A percentile compares a stretch with the other conserved stretches of the same genome.
These are phyloP conservation scores for Gautieria morchelliformis DNA, from an alignment of 768 basidiomycete genomes.

Conservation along the genomic window DNA sequence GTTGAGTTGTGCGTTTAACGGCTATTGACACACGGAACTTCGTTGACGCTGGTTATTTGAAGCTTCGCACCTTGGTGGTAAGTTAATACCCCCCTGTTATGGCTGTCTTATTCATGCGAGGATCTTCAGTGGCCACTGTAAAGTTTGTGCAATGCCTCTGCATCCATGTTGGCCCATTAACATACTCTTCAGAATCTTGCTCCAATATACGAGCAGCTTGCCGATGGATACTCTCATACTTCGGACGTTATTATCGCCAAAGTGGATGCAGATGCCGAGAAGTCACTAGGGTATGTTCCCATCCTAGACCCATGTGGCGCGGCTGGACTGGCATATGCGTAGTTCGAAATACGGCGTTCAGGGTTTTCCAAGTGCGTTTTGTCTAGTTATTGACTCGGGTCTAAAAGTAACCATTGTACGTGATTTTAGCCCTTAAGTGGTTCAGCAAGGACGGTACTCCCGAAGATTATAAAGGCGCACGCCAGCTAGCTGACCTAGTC, in stretches of 20 bases:
- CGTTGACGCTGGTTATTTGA: neutral
- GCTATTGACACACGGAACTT: neutral
- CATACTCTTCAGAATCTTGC: constrained; percentile 60
- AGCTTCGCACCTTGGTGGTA: constrained; percentile 91
- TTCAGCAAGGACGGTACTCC: constrained; percentile 61
- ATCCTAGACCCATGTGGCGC: neutral
- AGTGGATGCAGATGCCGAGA: constrained; percentile 85
- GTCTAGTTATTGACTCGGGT: neutral
- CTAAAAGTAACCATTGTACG: constrained; percentile 10
- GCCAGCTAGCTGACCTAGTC: constrained; percentile 71
- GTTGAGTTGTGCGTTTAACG: constrained; percentile 75
- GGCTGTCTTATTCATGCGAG: neutral
- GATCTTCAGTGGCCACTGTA: constrained; percentile 68
- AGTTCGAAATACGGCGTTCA: constrained; percentile 50
- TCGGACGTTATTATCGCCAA: constrained; percentile 85
- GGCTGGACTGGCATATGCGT: neutral
- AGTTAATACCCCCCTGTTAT: constrained; percentile 16
- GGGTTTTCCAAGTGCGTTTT: constrained; percentile 75
- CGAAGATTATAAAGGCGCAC: constrained; percentile 60
- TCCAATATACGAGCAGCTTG: constrained; percentile 80
- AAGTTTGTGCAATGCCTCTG: constrained; percentile 35
- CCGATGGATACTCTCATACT: constrained; percentile 69
- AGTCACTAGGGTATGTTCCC: constrained; percentile 45
- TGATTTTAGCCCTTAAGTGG: constrained; percentile 76
- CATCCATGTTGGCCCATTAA: neutral